phyloP scores from a whole-genome alignment of 2,329 filamentous ascomycete species.

The Phaeosphaeriaceae sp. region DNA sequence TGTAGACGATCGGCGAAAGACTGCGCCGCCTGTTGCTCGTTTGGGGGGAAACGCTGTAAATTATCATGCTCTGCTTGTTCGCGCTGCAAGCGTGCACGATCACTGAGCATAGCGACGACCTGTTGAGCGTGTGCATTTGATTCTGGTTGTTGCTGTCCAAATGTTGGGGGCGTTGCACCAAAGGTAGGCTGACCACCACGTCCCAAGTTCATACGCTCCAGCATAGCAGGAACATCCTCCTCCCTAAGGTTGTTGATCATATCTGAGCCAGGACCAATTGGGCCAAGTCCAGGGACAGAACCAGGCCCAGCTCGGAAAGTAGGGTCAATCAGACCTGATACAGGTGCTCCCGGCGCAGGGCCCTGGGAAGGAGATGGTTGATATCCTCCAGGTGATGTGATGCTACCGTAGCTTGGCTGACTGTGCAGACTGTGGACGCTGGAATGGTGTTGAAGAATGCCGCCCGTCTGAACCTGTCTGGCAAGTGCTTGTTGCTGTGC shows the following conservation, averaged over 20 bases:
- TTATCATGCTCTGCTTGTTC: constrained; percentile 65
- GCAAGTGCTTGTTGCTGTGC: constrained; percentile 80
- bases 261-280: constrained; percentile 54
- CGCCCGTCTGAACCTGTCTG: constrained; percentile 67
- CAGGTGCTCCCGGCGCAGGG: constrained; percentile 52
- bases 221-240: constrained; percentile 70
- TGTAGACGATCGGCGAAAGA: constrained; percentile 72
- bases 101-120: constrained; percentile 65
- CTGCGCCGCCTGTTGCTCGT: constrained; percentile 46
- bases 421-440: constrained; percentile 96
- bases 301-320: constrained; percentile 49
- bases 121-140: constrained; percentile 60
- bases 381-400: constrained; percentile 81
- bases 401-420: constrained; percentile 94
- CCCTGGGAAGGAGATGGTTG: constrained; percentile 65
- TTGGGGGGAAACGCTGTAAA: constrained; percentile 37
- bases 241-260: constrained; percentile 61
- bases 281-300: constrained; percentile 50
- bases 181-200: constrained; percentile 59
- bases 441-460: constrained; percentile 86
- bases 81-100: constrained; percentile 65
- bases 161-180: constrained; percentile 52
- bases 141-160: constrained; percentile 56
- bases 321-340: constrained; percentile 74
- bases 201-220: constrained; percentile 70